A percentile compares a stretch with the other conserved stretches of the same genome.
These are phyloP conservation scores for Ambrosiella xylebori DNA, from an alignment of 2,329 filamentous ascomycete species.

Conservation along the genomic window DNA sequence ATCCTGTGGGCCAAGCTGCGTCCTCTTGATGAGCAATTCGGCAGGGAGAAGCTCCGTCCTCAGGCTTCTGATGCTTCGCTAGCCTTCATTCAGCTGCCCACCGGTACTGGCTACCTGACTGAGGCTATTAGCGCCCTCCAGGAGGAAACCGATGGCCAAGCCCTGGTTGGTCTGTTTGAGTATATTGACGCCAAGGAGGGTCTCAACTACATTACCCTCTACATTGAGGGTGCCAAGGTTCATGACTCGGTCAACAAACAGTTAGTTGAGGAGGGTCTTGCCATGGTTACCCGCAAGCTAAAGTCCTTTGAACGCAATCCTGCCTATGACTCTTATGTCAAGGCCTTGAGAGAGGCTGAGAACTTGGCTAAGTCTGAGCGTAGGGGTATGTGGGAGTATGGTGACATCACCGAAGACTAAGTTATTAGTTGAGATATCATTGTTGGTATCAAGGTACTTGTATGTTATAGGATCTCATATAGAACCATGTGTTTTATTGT, in stretches of 20 bases:
- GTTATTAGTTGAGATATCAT: background rate
- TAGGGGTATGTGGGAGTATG: constrained; percentile 94
- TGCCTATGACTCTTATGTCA: constrained; percentile 53
- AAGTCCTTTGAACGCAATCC: constrained; percentile 71
- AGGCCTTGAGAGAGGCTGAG: constrained; percentile 56
- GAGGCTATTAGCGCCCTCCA: constrained; percentile 64
- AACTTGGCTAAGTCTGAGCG: constrained; percentile 62
- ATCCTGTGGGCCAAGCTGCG: constrained; percentile 73
- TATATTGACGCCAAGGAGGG: constrained; percentile 63
- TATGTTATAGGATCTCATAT: no score
- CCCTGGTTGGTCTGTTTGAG: constrained; percentile 83
- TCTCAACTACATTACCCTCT: constrained; percentile 70
- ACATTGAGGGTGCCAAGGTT: constrained; percentile 53
- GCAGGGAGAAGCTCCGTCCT: constrained; percentile 60
- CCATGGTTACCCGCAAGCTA: constrained; percentile 82
- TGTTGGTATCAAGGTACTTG: no score
- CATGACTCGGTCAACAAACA: constrained; percentile 82
- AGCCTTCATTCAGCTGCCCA: constrained; percentile 78
- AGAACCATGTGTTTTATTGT: no score
- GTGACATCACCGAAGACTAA: constrained; percentile 82
- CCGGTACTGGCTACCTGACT: constrained; percentile 60
- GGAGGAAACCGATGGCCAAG: constrained; percentile 55
- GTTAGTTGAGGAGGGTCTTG: constrained; percentile 64
- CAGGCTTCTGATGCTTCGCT: constrained; percentile 79
- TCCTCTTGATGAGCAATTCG: constrained; percentile 65